Base-by-base conservation (phyloP, 352 stramenopile genomes). In the Pythium coloratum region DNA sequence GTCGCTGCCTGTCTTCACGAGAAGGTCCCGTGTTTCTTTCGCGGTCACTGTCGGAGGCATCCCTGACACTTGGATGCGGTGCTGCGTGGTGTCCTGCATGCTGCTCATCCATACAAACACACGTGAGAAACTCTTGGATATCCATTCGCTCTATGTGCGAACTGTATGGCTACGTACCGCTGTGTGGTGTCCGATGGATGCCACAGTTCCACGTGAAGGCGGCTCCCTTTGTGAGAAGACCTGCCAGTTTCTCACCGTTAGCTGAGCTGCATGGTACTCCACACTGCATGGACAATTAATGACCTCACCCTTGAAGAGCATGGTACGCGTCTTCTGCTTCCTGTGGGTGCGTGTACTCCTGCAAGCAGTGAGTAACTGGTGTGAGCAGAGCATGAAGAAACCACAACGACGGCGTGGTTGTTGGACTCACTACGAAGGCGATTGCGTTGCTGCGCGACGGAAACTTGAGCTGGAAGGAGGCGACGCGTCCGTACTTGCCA, bases 11-110 rank as follows among this genome's bases (percentile, higher is more conserved):
- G 38, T 44, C 42, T 76, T 69, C 2, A 74, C 75, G 2, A 92
- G 66, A 58, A 89, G 87, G 62, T 88, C 80, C 62, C 91, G 90
- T 30, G 92, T 70, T 42, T 92, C 86, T 61, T 83, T 75, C 73
- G 71, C 82, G 14, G 76, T 91, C 60, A 88, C 80, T 0, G 65
- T 63, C 6, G 64, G 60, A 7, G 81, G 72, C 40, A 94, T 32
- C 9, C 82, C 72, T 50, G 51, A 75, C 40, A 94, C 59, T 0
- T 62, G 67, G 26, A 92, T 71, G 24, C 86, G 82, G 58, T 84
- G 82, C 47, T 84, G 76, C 12, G 83, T 90, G 24, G 80, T 71
- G 8, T 69, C 69, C 36, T 76, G 73, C 6, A 78, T 84, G 47
- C 46, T 64, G 51, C 32, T 9, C 6, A 56, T 47, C 10, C 38